Base-by-base conservation (phyloP, 2,329 filamentous ascomycete species). In the Tolypocladium paradoxum region DNA sequence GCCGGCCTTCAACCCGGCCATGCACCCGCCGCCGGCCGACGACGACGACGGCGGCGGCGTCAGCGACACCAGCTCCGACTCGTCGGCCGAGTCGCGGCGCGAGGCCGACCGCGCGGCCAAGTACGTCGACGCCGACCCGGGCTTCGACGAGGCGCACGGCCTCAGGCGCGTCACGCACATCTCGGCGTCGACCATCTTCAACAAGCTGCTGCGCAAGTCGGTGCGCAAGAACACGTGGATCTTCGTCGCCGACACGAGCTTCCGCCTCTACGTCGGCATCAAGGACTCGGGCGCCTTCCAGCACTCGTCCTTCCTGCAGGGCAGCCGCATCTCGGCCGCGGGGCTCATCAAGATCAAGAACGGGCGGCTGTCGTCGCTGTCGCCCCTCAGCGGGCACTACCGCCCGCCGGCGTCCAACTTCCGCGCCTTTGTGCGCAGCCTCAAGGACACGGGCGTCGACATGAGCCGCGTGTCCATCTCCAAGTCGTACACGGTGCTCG, bases 211-310 rank as follows among this genome's bases (percentile, higher is more conserved):
- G 18, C 82, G 88, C 55, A 86, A 88, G 58, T 84, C 87, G 0
- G 87, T 90, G 38, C 87, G 84, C 67, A 90, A 90, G 57, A 91
- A 92, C 63, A 93, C 88, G 5, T 96, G 91, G 91, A 95, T 96
- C 58, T 96, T 95, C 62, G 90, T 91, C 8, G 86, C 87, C 27
- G 90, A 96, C 68, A 92, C 88, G 1, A 85, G 81, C 1, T 93
- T 91, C 66, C 82, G 88, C 1, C 75, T 96, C 0, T 96, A 95
- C 66, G 83, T 96, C 35, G 90, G 90, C 48, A 93, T 96, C 73
- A 96, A 96, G 64, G 83, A 88, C 66, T 86, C 84, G 4, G 91
- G 91, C 12, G 83, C 87, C 5, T 96, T 96, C 63, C 91, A 96
- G 62, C 91, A 96, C 68, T 91, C 86, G 14, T 93, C 88, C 0